phyloP scores from a whole-genome alignment of 1,284 basidiomycete genomes.

The Trametes sp. region DNA sequence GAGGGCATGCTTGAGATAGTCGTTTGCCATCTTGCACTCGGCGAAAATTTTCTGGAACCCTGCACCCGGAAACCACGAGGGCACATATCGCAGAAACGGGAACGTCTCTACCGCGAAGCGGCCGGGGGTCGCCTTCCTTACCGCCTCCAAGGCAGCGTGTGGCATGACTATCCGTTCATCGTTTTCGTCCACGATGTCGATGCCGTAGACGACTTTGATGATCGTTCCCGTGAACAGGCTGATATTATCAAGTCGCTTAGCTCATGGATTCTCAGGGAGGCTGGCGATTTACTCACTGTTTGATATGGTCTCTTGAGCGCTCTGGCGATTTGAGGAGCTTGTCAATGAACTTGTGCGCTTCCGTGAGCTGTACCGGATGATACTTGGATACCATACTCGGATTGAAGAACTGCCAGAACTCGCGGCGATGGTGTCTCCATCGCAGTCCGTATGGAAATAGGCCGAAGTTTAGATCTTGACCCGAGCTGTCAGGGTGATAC shows the following conservation, averaged over 20 bases:
- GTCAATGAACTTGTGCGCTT: constrained; percentile 23
- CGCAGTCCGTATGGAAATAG: constrained; percentile 32
- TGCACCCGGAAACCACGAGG: constrained; percentile 26
- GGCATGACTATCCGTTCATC: constrained; percentile 16
- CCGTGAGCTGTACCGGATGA: constrained; percentile 15
- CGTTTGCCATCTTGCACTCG: constrained; percentile 1
- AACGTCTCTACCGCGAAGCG: constrained; percentile 25
- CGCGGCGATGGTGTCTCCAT: constrained; percentile 32
- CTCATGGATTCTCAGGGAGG: too few species aligned
- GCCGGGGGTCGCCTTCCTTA: constrained; percentile 7
- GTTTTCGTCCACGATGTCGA: constrained; percentile 8
- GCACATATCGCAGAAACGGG: constrained; percentile 24
- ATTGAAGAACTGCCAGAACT: constrained; percentile 31
- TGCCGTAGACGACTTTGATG: constrained; percentile 24
- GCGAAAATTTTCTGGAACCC: constrained; percentile 12
- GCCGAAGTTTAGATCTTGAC: constrained; percentile 43
- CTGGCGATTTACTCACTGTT: constrained; percentile 11
- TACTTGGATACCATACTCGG: constrained; percentile 11
- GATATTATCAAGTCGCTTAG: too few species aligned
- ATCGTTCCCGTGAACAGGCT: constrained; percentile 5
- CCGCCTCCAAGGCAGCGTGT: constrained; percentile 10
- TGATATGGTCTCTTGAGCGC: neutral
- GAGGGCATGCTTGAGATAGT: constrained; percentile 6
- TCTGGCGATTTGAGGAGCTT: constrained; percentile 5
- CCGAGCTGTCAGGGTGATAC: constrained; percentile 23